Evolutionary conservation across 176 grass and related monocot genomes (phyloP), one percentile per base, ranked within the genome.

Genomic region (Triticum turgidum): DNA sequence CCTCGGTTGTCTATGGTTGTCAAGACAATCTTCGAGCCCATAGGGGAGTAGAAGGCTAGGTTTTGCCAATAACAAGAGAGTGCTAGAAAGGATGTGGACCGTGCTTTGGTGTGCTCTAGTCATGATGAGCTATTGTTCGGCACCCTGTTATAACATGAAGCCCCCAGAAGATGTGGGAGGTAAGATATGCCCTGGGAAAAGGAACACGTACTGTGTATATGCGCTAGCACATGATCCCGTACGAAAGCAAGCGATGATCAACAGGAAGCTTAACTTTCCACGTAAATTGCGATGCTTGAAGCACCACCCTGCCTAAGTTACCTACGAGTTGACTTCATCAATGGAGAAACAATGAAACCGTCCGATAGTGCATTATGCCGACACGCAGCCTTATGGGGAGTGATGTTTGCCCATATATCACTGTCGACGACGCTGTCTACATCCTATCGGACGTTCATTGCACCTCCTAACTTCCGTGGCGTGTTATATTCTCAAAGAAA

Each of bases 261-360:
- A 76, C 72, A 76, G 9, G 10, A 75, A 52, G 25, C 7, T 18
- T 52, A 30, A 20, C 45, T 76, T 76, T 76, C 3, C 44, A 77
- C 15, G 27, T 56, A 34, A 56, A 77, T 34, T 6, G 74, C 17
- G 74, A 56, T 9, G 74, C 6, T 34, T 34, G 47, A 77, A 33
- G 74, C 47, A 33, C 27, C 29, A 61, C 32, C 52, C 32, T 67
- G 21, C 61, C 78, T 11, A 47, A 81, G 25, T 81, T 81, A 80
- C 61, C 22, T 13, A 49, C 41, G 80, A 69, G 65, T 69, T 82
- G 62, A 82, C 44, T 20, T 81, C 42, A 37, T 33, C 73, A 29
- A 33, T 33, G 72, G 15, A 49, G 25, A 75, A 75, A 51, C 42
- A 75, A 75, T 51, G 13, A 17, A 75, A 51, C 72, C 13, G 22